These are phyloP conservation scores for Exophiala mesophila DNA, from an alignment of 2,329 filamentous ascomycete species.

Conservation along the genomic window DNA sequence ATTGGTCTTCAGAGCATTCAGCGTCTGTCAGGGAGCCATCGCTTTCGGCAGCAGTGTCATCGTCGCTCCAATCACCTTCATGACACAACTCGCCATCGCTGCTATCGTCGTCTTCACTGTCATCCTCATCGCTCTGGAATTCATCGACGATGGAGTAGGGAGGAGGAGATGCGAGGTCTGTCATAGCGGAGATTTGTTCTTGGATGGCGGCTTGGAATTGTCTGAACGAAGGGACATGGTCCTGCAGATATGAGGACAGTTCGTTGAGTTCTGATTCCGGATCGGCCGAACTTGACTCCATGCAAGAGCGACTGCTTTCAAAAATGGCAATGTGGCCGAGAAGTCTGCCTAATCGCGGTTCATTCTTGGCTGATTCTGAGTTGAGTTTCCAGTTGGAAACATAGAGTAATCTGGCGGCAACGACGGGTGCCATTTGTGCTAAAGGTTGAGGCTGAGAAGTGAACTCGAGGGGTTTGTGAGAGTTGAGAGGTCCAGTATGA, in stretches of 20 bases:
- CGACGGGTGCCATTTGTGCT: conserved; percentile 5
- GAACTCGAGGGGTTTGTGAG: conserved; percentile 14
- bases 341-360: conserved; percentile 18
- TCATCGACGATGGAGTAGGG: conserved; percentile 4
- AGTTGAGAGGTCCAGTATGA: conserved; percentile 11
- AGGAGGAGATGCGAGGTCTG: conserved; percentile 5
- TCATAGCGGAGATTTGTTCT: conserved; percentile 15
- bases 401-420: conserved; percentile 15
- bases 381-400: conserved; percentile 20
- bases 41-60: conserved; percentile 15
- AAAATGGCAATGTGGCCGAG: conserved; percentile 21
- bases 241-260: conserved; percentile 11
- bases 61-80: conserved; percentile 13
- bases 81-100: conserved; percentile 14
- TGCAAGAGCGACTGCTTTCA: conserved; percentile 7
- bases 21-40: conserved; percentile 20
- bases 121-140: conserved; percentile 2
- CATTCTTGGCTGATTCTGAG: conserved; percentile 13
- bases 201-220: conserved; percentile 21
- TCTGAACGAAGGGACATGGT: conserved; percentile 17
- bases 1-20: conserved; percentile 13
- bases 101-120: conserved; percentile 2
- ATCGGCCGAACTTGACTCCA: background rate
- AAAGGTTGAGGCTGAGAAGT: conserved; percentile 3
- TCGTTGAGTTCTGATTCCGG: conserved; percentile 4